Conservation (phyloP, 1,284 basidiomycete genomes). For the Termitomyces sp. region DNA sequence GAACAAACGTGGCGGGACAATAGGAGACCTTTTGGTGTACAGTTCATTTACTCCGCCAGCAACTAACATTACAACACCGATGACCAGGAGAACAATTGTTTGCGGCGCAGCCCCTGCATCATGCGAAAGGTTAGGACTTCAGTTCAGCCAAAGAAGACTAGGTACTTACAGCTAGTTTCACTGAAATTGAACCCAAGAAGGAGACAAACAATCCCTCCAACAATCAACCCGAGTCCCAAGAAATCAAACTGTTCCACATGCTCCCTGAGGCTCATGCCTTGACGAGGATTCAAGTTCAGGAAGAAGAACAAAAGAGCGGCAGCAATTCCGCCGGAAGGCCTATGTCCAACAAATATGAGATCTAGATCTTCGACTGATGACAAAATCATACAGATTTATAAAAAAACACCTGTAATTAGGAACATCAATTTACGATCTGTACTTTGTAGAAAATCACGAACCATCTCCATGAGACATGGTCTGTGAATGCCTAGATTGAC, state of each 20-base stretch:
- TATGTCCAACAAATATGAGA: conserved; percentile 23
- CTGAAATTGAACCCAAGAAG: conserved; percentile 82
- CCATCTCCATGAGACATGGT: conserved; percentile 76
- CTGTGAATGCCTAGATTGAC: conserved; percentile 51
- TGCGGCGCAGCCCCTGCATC: conserved; percentile 39
- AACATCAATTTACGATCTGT: conserved; percentile 1
- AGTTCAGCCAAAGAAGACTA: conserved; percentile 23
- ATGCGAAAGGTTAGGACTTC: conserved; percentile 2
- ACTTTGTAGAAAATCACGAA: conserved; percentile 23
- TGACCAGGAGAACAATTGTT: conserved; percentile 70
- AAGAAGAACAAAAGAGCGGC: conserved; percentile 70
- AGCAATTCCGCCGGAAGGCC: conserved; percentile 75
- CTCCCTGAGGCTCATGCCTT: conserved; percentile 50
- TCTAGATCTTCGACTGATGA: neutral
- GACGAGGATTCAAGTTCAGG: conserved; percentile 77
- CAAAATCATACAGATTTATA: conserved; percentile 55
- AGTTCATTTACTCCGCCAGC: conserved; percentile 60
- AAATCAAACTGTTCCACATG: conserved; percentile 74
- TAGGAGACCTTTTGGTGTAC: conserved; percentile 69
- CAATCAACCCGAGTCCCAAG: conserved; percentile 65
- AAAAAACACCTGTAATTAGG: conserved; percentile 56
- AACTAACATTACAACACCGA: conserved; percentile 61
- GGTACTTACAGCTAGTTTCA: conserved; percentile 55
- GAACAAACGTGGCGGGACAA: conserved; percentile 79
- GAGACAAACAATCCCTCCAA: conserved; percentile 69